Base-by-base conservation (phyloP, 139 green algal genomes). In the Chlorella sp. region DNA sequence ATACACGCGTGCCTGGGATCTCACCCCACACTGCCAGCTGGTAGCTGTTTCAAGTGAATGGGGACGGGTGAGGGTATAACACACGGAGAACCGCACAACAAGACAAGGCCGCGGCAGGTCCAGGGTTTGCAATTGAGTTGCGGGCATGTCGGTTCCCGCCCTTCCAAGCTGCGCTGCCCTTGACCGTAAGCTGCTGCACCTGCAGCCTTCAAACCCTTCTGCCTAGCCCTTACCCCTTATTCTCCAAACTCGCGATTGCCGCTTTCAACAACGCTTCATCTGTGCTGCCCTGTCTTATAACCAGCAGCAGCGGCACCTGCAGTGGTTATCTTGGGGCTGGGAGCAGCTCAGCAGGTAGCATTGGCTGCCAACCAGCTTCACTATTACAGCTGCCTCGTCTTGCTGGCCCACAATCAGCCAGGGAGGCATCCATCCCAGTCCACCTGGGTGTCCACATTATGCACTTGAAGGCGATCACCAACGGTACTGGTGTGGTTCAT, bases 401-500 rank as follows among this genome's bases (percentile, higher is more conserved):
- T 55, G 36, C 16, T 30, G 30, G 3, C 13, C 64, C 25, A 25
- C 18, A 71, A 39, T 9, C 60, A 67, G 20, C 26, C 6, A 28
- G 20, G 2, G 44, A n/a, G n/a, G n/a, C n/a, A 51, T 67, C 26
- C 9, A 18, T 32, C 28, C 16, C 28, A 2, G 28, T 36, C 32
- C 74, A 81, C 74, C n/a, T 81, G 26, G 1, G 11, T n/a, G 25
- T 56, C 36, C 3, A 82, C 60, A 17, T 63, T 16, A 17, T 82
- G 76, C 76, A 73, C 60, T 13, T 30, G 32, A 18, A 85, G 39
- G 7, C 75, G 65, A 0, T 74, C 56, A 11, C 70, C 60, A 28
- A 74, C 39, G 5, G 64, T 67, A 1, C 85, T 80, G 1, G 86
- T 93, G 85, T 91, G 73, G 76, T 87, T 87, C 65, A 83, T 83